phyloP scores from a whole-genome alignment of 2,329 filamentous ascomycete species.

The Fusarium devonianum region DNA sequence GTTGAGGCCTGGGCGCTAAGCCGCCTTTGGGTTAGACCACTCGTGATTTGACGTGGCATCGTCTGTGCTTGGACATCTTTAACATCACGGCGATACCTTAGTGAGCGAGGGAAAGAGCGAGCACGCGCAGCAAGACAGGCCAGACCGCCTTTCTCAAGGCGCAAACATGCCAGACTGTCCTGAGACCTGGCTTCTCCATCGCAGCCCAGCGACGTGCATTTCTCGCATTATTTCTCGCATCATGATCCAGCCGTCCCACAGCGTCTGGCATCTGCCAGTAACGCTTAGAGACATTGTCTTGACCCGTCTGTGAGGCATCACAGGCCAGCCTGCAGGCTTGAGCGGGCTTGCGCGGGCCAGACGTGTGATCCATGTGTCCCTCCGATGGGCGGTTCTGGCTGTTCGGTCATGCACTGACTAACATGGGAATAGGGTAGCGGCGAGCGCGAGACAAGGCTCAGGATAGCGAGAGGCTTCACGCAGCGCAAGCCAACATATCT shows the following conservation, averaged over 20 bases:
- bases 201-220: constrained; percentile 21
- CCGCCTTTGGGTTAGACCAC: constrained; percentile 18
- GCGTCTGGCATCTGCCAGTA: constrained; percentile 32
- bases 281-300: constrained; percentile 35
- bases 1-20: constrained; percentile 28
- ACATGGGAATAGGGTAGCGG: constrained; percentile 31
- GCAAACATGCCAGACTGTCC: constrained; percentile 14
- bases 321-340: background rate
- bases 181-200: constrained; percentile 14
- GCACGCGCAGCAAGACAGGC: constrained; percentile 9
- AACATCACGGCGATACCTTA: constrained; percentile 31
- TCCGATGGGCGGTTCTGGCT: constrained; percentile 14
- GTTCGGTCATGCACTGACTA: constrained; percentile 1
- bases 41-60: constrained; percentile 35
- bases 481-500: background rate
- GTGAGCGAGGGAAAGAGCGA: constrained; percentile 7
- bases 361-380: constrained; percentile 12
- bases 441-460: constrained; percentile 13
- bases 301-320: constrained; percentile 8
- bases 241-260: constrained; percentile 26
- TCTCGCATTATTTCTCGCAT: constrained; percentile 38
- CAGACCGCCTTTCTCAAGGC: constrained; percentile 38
- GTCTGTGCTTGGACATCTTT: constrained; percentile 22
- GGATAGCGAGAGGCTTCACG: background rate
- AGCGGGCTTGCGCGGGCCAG: constrained; percentile 5